These are phyloP conservation scores for Pleurotus giganteus DNA, from an alignment of 768 basidiomycete species.

Conservation along the genomic window DNA sequence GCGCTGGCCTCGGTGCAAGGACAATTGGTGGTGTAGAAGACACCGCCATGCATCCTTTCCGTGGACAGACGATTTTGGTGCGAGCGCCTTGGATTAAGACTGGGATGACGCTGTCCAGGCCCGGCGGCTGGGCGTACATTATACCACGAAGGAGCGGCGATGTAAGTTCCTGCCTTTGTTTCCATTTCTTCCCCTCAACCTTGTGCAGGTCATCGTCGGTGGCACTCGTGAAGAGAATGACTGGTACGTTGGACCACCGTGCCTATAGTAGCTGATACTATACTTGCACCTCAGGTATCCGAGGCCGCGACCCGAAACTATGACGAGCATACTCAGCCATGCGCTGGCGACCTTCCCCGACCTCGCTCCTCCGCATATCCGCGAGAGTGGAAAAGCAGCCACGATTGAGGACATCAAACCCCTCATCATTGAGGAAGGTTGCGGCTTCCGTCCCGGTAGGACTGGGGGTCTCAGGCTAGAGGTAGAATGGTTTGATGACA, in stretches of 20 bases:
- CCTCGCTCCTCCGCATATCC: conserved; percentile 52
- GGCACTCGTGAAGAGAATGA: conserved; percentile 58
- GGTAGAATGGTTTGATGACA: conserved; percentile 36
- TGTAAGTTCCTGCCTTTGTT: conserved; percentile 24
- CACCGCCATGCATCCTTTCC: conserved; percentile 64
- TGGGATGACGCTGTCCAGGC: conserved; percentile 44
- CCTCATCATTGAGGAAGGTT: conserved; percentile 48
- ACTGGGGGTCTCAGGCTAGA: conserved; percentile 67
- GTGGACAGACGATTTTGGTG: conserved; percentile 82
- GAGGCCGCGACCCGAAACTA: conserved; percentile 58
- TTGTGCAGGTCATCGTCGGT: conserved; percentile 50
- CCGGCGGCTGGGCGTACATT: conserved; percentile 53
- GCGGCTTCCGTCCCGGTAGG: conserved; percentile 64
- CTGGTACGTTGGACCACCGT: conserved; percentile 40
- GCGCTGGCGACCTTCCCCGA: conserved; percentile 54
- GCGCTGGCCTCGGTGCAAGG: conserved; percentile 70
- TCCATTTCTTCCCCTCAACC: neutral
- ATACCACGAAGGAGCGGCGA: conserved; percentile 62
- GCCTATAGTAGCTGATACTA: neutral
- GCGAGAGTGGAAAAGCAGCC: conserved; percentile 31
- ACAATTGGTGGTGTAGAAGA: conserved; percentile 83
- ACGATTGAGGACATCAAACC: conserved; percentile 47
- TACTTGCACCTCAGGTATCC: conserved; percentile 50
- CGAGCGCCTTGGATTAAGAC: conserved; percentile 64
- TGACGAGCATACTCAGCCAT: conserved; percentile 54